Base-by-base conservation (phyloP, 352 stramenopile genomes). In the Globisporangium mamillatum region DNA sequence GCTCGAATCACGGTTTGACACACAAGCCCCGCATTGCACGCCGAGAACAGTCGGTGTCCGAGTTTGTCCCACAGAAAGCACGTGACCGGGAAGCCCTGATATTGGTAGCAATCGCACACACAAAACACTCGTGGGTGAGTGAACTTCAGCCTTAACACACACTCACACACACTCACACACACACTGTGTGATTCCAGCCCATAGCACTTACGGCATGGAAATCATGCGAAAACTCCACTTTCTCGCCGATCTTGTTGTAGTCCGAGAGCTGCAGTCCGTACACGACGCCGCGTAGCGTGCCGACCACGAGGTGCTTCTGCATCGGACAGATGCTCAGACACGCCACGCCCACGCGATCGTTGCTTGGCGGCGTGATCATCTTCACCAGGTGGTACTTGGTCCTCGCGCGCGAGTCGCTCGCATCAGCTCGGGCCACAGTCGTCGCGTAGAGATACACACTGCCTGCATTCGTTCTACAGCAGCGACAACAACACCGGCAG, bases 161-260 rank as follows among this genome's bases (percentile, higher is more conserved):
- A 46, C 41, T 9, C 2, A 46, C 41, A 12, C 27, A 54, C 0
- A 46, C 16, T 9, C 41, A 3, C 2, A 46, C 41, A 12, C 27
- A 54, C 0, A 46, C 16, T 9, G 32, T 22, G 41, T 14, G 16
- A 50, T 22, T 16, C 41, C 6, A 50, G 41, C 16, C 16, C 24
- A 18, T 22, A 38, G 44, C 14, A 55, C 77, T 38, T 53, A 87
- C 85, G 20, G 78, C 62, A 58, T 96, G 88, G 70, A 96, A 93
- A 58, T 94, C 84, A 63, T 96, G 88, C 58, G 84, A 89, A 71
- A 96, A 96, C 76, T 94, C 89, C 55, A 94, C 78, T 68, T 92
- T 92, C 68, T 95, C 89, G 52, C 89, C 89, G 53, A 96, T 93
- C 67, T 90, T 91, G 74, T 93, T 86, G 75, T 94, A 93, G 68